phyloP scores from a whole-genome alignment of 768 basidiomycete species.

The Amanita thiersii region DNA sequence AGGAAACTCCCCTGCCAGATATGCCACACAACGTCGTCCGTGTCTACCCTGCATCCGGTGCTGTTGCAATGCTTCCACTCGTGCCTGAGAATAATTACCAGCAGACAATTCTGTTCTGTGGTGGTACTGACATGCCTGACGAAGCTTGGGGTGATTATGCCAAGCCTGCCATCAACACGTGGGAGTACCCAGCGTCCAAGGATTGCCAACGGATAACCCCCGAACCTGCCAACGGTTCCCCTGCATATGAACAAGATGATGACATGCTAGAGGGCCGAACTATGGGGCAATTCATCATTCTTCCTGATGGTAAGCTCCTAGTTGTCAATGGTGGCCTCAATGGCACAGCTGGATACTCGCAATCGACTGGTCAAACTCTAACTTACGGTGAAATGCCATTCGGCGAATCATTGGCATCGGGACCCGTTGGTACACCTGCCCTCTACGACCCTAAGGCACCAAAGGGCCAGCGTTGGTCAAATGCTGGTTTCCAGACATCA shows the following conservation, averaged over 20 bases:
- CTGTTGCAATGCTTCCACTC: conserved; percentile 82
- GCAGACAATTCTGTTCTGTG: conserved; percentile 85
- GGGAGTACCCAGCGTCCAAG: conserved; percentile 55
- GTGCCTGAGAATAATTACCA: conserved; percentile 84
- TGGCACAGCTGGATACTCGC: conserved; percentile 85
- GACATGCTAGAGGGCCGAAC: conserved; percentile 66
- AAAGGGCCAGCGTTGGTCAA: conserved; percentile 68
- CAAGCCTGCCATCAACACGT: conserved; percentile 66
- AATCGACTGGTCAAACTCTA: conserved; percentile 40
- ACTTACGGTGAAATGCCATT: conserved; percentile 51
- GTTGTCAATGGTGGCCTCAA: conserved; percentile 78
- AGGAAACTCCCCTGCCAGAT: conserved; percentile 54
- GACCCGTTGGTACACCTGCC: conserved; percentile 71
- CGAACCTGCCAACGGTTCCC: conserved; percentile 64
- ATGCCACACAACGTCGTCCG: conserved; percentile 72
- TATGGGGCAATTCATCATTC: conserved; percentile 88
- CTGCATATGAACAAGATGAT: conserved; percentile 65
- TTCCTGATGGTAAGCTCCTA: conserved; percentile 72
- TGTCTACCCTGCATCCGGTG: conserved; percentile 88
- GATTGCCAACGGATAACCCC: conserved; percentile 85
- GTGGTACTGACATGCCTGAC: conserved; percentile 74
- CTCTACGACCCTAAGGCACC: conserved; percentile 76
- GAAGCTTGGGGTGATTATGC: conserved; percentile 72
- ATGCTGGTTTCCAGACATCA: conserved; percentile 49
- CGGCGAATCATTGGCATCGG: conserved; percentile 69